Percentiles rank a stretch among this genome's conserved stretches.
Conservation (phyloP, 306 rosid species). For the Ceratonia siliqua region DNA sequence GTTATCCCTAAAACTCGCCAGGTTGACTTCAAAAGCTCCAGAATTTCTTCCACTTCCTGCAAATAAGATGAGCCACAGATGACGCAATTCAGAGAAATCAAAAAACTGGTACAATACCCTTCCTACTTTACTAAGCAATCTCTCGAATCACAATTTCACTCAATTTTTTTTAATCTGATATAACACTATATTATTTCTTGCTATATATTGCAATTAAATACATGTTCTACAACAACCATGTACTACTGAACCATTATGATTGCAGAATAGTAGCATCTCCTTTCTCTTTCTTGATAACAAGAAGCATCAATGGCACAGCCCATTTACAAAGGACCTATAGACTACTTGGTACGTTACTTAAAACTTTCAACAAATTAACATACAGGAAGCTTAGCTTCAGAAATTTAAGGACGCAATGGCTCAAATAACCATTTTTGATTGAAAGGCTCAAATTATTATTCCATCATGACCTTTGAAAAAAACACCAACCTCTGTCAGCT, state of each 20-base stretch:
- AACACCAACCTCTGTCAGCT: conserved; percentile 84
- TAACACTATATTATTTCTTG: conserved; percentile 16
- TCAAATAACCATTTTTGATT: background rate
- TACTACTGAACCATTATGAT: background rate
- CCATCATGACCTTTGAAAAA: conserved; percentile 29
- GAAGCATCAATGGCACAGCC: conserved; percentile 29
- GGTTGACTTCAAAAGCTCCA: conserved; percentile 92
- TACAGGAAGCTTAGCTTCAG: conserved; percentile 13
- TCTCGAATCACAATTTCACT: conserved; percentile 10
- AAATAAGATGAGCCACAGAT: conserved; percentile 39
- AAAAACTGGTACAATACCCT: background rate
- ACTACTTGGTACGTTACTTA: conserved; percentile 16
- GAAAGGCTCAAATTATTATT: conserved; percentile 21
- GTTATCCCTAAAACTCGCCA: conserved; percentile 98
- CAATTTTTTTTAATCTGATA: background rate
- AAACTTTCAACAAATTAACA: conserved; percentile 24
- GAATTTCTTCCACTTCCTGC: conserved; percentile 96
- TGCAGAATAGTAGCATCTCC: background rate
- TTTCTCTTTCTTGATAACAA: conserved; percentile 17
- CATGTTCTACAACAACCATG: conserved; percentile 12
- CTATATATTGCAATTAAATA: conserved; percentile 22
- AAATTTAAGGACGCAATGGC: conserved; percentile 31
- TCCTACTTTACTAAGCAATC: conserved; percentile 8
- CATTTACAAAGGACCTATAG: conserved; percentile 10
- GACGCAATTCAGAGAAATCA: conserved; percentile 23